Conservation (phyloP, 148 eudicot genomes). For the Agrostemma githago region DNA sequence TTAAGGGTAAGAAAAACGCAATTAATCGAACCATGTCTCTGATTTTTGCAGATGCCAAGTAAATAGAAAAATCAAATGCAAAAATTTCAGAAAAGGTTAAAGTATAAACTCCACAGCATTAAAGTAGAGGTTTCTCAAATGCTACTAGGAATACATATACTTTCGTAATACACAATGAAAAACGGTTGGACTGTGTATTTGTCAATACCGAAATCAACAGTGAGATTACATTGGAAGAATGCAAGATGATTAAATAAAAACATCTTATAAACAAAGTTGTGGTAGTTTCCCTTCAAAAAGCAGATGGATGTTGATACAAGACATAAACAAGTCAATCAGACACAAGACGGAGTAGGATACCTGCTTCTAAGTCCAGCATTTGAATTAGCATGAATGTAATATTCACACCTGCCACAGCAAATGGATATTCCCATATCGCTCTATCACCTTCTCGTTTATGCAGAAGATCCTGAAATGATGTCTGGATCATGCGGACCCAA, state of each 20-base stretch:
- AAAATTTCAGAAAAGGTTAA: not conserved
- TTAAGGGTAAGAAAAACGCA: too few species aligned
- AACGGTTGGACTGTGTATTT: not conserved
- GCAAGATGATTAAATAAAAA: not conserved
- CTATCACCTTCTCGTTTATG: slow-evolving; percentile 81
- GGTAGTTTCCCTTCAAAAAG: not conserved
- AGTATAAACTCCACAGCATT: not conserved
- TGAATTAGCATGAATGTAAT: slow-evolving; percentile 94
- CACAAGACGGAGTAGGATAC: slow-evolving; percentile 27
- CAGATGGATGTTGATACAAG: not conserved
- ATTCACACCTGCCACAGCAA: slow-evolving; percentile 99
- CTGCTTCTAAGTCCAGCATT: slow-evolving; percentile 95
- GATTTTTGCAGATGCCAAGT: not conserved
- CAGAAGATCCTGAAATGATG: slow-evolving; percentile 88
- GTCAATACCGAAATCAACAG: not conserved
- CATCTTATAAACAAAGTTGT: not conserved
- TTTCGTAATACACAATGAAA: not conserved
- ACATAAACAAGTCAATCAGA: not conserved
- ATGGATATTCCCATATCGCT: slow-evolving; percentile 97
- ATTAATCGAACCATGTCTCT: too few species aligned
- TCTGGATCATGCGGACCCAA: slow-evolving; percentile 41
- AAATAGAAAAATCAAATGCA: not conserved
- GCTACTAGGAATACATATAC: not conserved
- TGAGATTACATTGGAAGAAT: not conserved
- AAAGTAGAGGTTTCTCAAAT: not conserved